Evolutionary conservation across 768 basidiomycete genomes (phyloP), one percentile per base, ranked within the genome.

Genomic region (Omphalotus guepiniiformis): DNA sequence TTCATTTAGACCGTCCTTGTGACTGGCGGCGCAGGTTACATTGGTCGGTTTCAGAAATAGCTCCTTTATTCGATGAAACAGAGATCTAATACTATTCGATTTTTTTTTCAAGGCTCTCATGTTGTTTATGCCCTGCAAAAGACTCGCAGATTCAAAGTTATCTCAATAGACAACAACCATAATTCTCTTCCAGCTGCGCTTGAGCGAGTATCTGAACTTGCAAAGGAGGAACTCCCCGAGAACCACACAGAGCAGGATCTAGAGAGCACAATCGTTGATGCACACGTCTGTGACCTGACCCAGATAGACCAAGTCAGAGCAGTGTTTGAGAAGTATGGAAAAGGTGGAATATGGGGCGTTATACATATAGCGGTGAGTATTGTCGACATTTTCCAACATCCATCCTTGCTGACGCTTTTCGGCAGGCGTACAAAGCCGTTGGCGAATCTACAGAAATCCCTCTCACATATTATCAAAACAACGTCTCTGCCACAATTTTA

Each of bases 381-480:
- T 4, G 26, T 41, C n/a, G n/a, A 42, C n/a, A 25, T 12, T 18
- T 42, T 22, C 18, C 18, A 23, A 11, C 39, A n/a, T 13, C 46
- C 32, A 19, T 28, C n/a, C 9, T 48, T 21, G 19, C 37, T 32
- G 43, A 36, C 37, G 37, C 39, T 47, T 42, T 22, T 38, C 40
- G 52, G 27, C 58, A 93, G 91, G 96, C 96, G 3, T 85, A 89
- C 74, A 99, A 99, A 73, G 93, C 94, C 16, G 96, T 99, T 39
- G 96, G 96, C 35, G 96, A 99, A 67, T 94, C 92, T 13, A 85
- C 86, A 15, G 89, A 96, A 69, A 85, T 90, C 42, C 96, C 96
- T 3, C 65, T 98, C 60, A 79, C 83, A 11, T 99, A 99, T 69
- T 99, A 98, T 65, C 72, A 79, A 55, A 93, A 93, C 73, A 99